Evolutionary conservation across 1,284 basidiomycete genomes (phyloP).

Genomic region (Microbotryomycetes sp.): DNA sequence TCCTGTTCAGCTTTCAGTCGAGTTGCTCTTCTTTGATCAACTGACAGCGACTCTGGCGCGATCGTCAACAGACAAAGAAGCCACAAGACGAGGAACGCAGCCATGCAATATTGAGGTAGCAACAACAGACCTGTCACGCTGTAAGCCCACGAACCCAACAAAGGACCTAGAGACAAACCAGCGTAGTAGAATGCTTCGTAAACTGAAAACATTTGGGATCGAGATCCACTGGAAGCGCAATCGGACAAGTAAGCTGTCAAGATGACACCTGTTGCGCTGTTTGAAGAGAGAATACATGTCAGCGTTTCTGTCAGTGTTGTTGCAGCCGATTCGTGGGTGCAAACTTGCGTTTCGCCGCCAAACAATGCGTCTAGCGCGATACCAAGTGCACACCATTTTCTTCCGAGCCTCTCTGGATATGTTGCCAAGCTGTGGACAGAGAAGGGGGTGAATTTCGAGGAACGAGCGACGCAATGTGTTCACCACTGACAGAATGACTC

Average conservation of each 20-base stretch:
- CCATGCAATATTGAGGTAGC: slow-evolving; percentile 3
- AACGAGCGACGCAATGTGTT: not conserved
- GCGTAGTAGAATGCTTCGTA: slow-evolving; percentile 11
- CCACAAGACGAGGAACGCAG: not conserved
- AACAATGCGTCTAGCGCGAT: slow-evolving; percentile 11
- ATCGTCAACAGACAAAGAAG: not conserved
- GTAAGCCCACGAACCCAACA: slow-evolving; percentile 15
- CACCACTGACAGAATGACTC: slow-evolving; percentile 9
- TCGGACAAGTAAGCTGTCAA: slow-evolving; percentile 22
- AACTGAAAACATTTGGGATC: slow-evolving; percentile 13
- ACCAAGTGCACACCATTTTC: not conserved
- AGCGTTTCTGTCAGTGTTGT: slow-evolving; percentile 9
- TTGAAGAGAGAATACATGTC: no score
- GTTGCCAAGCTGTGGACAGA: slow-evolving; percentile 3
- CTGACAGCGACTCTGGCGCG: not conserved
- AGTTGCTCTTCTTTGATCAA: not conserved
- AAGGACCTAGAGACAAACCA: slow-evolving; percentile 19
- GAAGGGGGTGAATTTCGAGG: not conserved
- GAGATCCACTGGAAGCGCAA: slow-evolving; percentile 5
- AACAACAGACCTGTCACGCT: not conserved
- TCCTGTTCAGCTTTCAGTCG: not conserved
- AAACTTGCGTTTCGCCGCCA: slow-evolving; percentile 12
- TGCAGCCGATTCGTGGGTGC: no score
- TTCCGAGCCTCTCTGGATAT: slow-evolving; percentile 10
- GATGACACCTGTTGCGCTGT: not conserved